phyloP scores from a whole-genome alignment of 2,329 filamentous ascomycete genomes.

The Trichoderma sp. region DNA sequence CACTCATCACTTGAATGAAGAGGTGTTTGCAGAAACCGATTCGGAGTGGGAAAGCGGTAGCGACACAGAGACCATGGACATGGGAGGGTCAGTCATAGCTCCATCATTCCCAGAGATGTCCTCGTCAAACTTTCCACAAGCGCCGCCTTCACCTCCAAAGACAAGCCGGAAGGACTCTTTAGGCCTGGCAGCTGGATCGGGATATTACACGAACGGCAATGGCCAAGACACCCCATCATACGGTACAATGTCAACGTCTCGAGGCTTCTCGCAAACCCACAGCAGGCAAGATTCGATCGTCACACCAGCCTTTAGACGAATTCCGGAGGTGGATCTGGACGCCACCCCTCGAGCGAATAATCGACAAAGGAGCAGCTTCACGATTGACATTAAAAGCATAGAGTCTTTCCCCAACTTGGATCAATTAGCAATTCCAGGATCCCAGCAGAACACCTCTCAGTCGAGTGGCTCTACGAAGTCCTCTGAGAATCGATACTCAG shows the following conservation, averaged over 20 bases:
- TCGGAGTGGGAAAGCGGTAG: conserved; percentile 39
- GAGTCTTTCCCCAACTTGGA: conserved; percentile 35
- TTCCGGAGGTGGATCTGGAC: conserved; percentile 25
- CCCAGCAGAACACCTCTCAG: conserved; percentile 27
- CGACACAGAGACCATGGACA: conserved; percentile 39
- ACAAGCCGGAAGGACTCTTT: conserved; percentile 1
- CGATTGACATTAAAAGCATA: conserved; percentile 24
- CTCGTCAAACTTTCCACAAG: conserved; percentile 28
- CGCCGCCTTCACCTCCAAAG: conserved; percentile 33
- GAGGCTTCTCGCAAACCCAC: conserved; percentile 22
- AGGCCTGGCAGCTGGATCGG: conserved; percentile 30
- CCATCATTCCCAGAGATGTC: background rate
- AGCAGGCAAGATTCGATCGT: conserved; percentile 11
- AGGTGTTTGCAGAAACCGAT: conserved; percentile 54
- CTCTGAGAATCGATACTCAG: conserved; percentile 30
- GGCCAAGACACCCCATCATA: conserved; percentile 35
- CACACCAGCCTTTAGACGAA: conserved; percentile 16
- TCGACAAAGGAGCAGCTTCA: conserved; percentile 16
- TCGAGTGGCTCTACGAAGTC: conserved; percentile 36
- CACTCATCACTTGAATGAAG: conserved; percentile 69
- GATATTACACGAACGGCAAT: conserved; percentile 25
- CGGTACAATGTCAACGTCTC: conserved; percentile 40
- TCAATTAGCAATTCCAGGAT: conserved; percentile 28
- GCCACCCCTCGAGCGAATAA: conserved; percentile 7
- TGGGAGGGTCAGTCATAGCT: conserved; percentile 30